These are phyloP conservation scores for Epichloe amarillans DNA, from an alignment of 2,329 filamentous ascomycete species.

Conservation along the genomic window DNA sequence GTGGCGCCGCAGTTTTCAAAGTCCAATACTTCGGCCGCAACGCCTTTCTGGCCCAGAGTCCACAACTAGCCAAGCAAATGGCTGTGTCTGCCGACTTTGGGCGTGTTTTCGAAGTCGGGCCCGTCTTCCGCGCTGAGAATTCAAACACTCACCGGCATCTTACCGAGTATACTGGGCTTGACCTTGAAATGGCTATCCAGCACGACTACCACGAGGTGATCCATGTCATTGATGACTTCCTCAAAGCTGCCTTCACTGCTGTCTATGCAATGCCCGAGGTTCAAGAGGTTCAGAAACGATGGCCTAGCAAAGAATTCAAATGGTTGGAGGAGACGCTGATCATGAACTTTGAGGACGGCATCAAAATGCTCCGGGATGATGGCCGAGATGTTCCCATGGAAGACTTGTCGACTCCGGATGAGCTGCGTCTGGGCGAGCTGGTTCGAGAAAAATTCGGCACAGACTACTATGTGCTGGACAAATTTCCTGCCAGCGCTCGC, in stretches of 20 bases:
- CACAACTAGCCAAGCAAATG: conserved; percentile 89
- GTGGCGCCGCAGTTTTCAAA: conserved; percentile 80
- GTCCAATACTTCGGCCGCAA: conserved; percentile 81
- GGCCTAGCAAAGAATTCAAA: conserved; percentile 74
- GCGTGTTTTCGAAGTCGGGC: conserved; percentile 61
- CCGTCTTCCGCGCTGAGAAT: conserved; percentile 85
- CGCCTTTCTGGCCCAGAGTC: conserved; percentile 83
- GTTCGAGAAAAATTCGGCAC: conserved; percentile 78
- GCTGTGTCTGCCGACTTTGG: conserved; percentile 79
- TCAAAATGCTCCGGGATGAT: conserved; percentile 72
- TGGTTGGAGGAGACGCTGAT: conserved; percentile 78
- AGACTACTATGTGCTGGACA: conserved; percentile 90
- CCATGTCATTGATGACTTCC: conserved; percentile 59
- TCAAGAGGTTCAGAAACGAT: conserved; percentile 67
- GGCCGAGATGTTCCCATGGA: conserved; percentile 61
- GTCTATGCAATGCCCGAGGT: conserved; percentile 48
- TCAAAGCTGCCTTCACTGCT: conserved; percentile 54
- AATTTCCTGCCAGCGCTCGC: conserved; percentile 71
- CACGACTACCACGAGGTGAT: conserved; percentile 84
- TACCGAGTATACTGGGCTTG: conserved; percentile 87
- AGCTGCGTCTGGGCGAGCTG: conserved; percentile 72
- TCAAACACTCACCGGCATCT: conserved; percentile 90
- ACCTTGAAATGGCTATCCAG: conserved; percentile 85
- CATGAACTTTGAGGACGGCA: conserved; percentile 65
- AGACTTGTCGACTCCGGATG: conserved; percentile 73